These are phyloP conservation scores for Microcyclospora tardicrescens DNA, from an alignment of 2,329 filamentous ascomycete genomes.

Conservation along the genomic window DNA sequence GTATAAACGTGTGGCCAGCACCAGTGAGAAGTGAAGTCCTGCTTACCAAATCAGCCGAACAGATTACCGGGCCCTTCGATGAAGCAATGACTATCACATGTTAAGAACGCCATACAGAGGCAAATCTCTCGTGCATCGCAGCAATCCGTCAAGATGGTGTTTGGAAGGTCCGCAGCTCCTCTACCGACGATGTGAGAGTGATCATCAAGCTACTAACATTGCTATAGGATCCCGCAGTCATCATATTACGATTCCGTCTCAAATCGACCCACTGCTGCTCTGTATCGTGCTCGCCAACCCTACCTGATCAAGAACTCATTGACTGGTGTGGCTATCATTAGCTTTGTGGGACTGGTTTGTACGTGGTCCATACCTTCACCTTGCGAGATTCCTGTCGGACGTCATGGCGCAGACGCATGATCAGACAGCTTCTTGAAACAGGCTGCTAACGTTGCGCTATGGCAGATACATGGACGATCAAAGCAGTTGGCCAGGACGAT, in stretches of 20 bases:
- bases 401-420: conserved; percentile 1
- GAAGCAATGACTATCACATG: not conserved
- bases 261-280: conserved; percentile 71
- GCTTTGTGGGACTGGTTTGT: conserved; percentile 79
- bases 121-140: not conserved
- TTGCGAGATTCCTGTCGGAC: not conserved
- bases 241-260: conserved; percentile 80
- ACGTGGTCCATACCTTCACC: conserved; percentile 30
- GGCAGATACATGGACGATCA: conserved; percentile 58
- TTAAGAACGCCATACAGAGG: not conserved
- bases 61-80: too few species aligned
- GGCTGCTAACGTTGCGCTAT: not conserved
- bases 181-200: not conserved
- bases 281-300: conserved; percentile 81
- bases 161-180: conserved; percentile 3
- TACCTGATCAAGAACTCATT: conserved; percentile 83
- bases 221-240: conserved; percentile 45
- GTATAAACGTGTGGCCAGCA: too few species aligned
- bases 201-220: not conserved
- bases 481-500: conserved; percentile 84
- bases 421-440: not conserved
- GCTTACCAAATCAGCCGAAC: too few species aligned
- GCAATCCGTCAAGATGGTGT: conserved; percentile 8
- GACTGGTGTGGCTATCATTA: conserved; percentile 62
- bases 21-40: too few species aligned